Percentiles rank a stretch among this genome's conserved stretches.
phyloP scores from a whole-genome alignment of 106 monocot genomes.

The Dendrobium chrysotoxum region DNA sequence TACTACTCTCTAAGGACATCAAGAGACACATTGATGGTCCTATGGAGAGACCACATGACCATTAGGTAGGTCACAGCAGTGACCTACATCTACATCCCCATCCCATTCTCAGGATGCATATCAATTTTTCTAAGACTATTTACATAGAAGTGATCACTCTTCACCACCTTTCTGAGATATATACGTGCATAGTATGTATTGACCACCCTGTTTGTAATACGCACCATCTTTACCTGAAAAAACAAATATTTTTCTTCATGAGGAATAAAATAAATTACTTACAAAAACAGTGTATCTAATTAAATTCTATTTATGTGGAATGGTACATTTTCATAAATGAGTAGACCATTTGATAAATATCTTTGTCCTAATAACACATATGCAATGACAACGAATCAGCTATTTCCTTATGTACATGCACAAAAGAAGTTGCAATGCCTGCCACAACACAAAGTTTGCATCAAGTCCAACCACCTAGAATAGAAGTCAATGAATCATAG shows the following conservation, averaged over 20 bases:
- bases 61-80: not conserved
- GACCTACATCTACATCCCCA: not conserved
- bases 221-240: conserved; percentile 64
- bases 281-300: not conserved
- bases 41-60: not conserved
- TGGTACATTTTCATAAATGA: not conserved
- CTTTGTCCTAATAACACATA: not conserved
- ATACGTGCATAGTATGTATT: conserved; percentile 54
- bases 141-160: not conserved
- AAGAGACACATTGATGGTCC: not conserved
- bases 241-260: not conserved
- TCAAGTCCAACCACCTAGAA: not conserved
- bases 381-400: not conserved
- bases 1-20: not conserved
- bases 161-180: conserved; percentile 48
- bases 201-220: conserved; percentile 49
- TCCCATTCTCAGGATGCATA: not conserved
- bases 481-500: not conserved
- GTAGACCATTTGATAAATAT: not conserved
- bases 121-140: not conserved
- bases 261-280: not conserved
- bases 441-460: not conserved
- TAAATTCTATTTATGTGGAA: not conserved
- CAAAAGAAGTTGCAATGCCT: not conserved
- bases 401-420: not conserved